Evolutionary conservation across 2,329 filamentous ascomycete species (phyloP).

Genomic region (Davidsoniella virescens): DNA sequence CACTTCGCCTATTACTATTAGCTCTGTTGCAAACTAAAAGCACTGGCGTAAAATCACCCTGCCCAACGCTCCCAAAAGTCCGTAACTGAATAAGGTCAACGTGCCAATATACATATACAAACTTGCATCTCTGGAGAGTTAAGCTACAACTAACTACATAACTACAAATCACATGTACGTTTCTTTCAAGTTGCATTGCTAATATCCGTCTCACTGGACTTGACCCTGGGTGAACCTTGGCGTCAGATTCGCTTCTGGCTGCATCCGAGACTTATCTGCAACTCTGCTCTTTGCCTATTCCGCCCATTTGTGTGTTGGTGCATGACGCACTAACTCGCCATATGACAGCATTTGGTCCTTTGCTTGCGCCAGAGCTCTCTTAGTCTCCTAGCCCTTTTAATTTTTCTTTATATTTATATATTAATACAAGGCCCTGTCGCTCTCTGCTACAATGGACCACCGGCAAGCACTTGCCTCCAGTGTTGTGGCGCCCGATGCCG

Average conservation of each 20-base stretch:
- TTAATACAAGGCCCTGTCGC: background rate
- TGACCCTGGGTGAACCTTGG: background rate
- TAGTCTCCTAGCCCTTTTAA: background rate
- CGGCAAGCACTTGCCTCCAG: conserved; percentile 1
- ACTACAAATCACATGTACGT: background rate
- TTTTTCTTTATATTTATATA: background rate
- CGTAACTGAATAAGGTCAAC: background rate
- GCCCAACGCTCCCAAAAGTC: background rate
- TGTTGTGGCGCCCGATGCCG: background rate
- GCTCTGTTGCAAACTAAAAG: background rate
- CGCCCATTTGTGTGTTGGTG: background rate
- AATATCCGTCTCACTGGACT: background rate
- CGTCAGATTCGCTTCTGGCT: background rate
- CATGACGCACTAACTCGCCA: conserved; percentile 6
- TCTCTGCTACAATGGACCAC: conserved; percentile 2
- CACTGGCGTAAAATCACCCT: no score
- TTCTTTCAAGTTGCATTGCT: background rate
- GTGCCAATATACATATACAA: no score
- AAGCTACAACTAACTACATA: no score
- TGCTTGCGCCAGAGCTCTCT: conserved; percentile 11
- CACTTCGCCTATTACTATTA: background rate
- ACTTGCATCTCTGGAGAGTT: no score
- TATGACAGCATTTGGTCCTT: conserved; percentile 12
- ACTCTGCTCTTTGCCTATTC: background rate
- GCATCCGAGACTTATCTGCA: background rate